phyloP scores from a whole-genome alignment of 805 yeast species.

The Cyberlindnera subsufficiens region DNA sequence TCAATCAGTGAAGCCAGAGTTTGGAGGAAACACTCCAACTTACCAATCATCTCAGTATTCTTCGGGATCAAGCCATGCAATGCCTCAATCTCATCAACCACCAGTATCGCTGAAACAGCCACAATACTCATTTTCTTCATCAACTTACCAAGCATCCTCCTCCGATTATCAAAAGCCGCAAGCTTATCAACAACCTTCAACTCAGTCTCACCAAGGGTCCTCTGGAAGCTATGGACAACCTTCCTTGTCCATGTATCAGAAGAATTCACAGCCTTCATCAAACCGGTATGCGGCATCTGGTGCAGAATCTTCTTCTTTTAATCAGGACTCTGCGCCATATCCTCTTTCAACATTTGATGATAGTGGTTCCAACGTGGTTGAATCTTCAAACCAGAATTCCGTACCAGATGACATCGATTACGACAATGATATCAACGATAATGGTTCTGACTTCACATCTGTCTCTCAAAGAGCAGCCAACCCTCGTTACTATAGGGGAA shows the following conservation, averaged over 20 bases:
- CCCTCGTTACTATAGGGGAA: constrained; percentile 43
- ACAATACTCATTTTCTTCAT: background rate
- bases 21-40: constrained; percentile 13
- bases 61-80: background rate
- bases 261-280: too few species aligned
- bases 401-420: constrained; percentile 6
- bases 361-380: background rate
- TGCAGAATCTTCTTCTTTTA: too few species aligned
- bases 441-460: constrained; percentile 64
- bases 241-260: too few species aligned
- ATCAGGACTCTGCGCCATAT: background rate
- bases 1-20: constrained; percentile 21
- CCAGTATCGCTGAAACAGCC: background rate
- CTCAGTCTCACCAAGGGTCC: too few species aligned
- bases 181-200: too few species aligned
- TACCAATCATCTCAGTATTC: constrained; percentile 15
- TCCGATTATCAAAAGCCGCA: too few species aligned
- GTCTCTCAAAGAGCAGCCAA: constrained; percentile 74
- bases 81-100: background rate
- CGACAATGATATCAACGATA: constrained; percentile 19
- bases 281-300: too few species aligned
- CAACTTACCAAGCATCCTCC: too few species aligned
- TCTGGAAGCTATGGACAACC: too few species aligned
- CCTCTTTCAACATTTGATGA: background rate
- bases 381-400: background rate